phyloP scores from a whole-genome alignment of 1,284 basidiomycete species.

The Fomitopsis schrenkii region DNA sequence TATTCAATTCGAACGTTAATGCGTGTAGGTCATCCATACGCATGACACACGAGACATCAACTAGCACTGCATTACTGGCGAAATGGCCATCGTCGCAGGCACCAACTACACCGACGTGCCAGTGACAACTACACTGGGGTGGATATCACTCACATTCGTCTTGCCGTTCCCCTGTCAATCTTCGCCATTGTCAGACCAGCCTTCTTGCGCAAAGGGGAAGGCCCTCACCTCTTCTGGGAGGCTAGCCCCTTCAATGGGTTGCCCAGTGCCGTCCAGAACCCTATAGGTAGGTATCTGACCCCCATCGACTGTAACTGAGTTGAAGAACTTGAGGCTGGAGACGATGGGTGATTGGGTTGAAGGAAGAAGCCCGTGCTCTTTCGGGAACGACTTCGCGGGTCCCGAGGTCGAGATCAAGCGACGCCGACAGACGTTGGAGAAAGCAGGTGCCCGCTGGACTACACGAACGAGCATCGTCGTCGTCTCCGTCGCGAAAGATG shows the following conservation, averaged over 20 bases:
- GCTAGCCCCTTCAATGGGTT: conserved; percentile 66
- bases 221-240: conserved; percentile 48
- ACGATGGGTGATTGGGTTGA: conserved; percentile 65
- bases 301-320: conserved; percentile 58
- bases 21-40: no score
- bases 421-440: background rate
- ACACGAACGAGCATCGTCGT: background rate
- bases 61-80: no score
- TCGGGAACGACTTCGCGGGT: conserved; percentile 1
- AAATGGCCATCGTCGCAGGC: no score
- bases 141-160: conserved; percentile 50
- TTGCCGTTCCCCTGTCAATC: conserved; percentile 73
- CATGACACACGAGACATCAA: no score
- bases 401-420: background rate
- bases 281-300: conserved; percentile 78
- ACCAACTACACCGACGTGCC: no score
- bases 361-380: conserved; percentile 37
- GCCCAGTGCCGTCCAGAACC: conserved; percentile 75
- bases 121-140: background rate
- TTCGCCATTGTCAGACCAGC: conserved; percentile 24
- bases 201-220: conserved; percentile 30
- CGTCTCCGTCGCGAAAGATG: background rate
- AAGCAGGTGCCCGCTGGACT: background rate
- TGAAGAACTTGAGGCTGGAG: conserved; percentile 70
- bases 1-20: no score